These are phyloP conservation scores for Aurifilum marmelostoma DNA, from an alignment of 2,329 filamentous ascomycete genomes.

Conservation along the genomic window DNA sequence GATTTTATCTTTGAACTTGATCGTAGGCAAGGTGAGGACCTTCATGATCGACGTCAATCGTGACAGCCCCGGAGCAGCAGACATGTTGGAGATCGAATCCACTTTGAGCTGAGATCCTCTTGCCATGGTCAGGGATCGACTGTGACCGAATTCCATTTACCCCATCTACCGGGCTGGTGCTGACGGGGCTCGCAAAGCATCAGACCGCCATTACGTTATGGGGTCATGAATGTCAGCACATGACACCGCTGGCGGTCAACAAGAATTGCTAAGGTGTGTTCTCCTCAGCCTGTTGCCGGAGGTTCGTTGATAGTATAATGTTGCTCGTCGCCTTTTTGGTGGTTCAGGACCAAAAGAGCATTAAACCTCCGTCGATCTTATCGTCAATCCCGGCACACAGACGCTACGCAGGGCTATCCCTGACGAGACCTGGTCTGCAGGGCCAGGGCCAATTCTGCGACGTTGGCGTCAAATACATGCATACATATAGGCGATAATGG, in stretches of 20 bases:
- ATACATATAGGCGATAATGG: no score
- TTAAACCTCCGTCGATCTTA: conserved; percentile 3
- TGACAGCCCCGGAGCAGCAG: neutral
- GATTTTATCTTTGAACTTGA: no score
- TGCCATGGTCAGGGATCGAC: neutral
- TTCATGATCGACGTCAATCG: neutral
- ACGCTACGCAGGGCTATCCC: conserved; percentile 5
- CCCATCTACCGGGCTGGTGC: neutral
- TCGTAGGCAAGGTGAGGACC: neutral
- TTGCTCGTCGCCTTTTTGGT: neutral
- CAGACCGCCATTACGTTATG: neutral
- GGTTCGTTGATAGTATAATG: neutral
- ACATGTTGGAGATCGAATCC: neutral
- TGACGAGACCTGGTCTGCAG: conserved; percentile 3
- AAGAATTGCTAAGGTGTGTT: neutral
- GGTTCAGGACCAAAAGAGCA: neutral
- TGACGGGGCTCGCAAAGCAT: neutral
- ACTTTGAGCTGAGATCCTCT: conserved; percentile 1
- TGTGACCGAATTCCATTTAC: neutral
- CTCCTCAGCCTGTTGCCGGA: neutral
- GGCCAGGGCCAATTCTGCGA: conserved; percentile 21
- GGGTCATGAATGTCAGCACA: neutral
- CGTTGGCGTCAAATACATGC: neutral
- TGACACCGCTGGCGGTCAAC: neutral
- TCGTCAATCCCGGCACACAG: neutral